Evolutionary conservation across 345 rosid genomes (phyloP).

Genomic region (Murraya koenigii): DNA sequence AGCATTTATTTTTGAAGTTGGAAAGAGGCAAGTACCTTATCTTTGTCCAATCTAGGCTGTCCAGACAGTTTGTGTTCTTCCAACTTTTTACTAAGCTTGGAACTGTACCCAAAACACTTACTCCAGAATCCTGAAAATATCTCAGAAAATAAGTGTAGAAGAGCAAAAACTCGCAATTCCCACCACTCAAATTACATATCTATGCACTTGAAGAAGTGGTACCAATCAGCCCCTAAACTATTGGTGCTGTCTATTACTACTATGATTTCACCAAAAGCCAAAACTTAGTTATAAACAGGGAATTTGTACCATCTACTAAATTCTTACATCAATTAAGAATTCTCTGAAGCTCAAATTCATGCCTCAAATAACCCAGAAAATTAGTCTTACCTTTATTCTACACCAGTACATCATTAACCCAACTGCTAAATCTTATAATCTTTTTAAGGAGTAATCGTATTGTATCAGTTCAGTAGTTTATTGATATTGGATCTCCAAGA

Average conservation of each 20-base stretch:
- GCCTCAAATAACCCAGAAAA: not conserved
- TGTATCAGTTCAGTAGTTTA: not conserved
- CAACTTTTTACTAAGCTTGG: slow-evolving; percentile 88
- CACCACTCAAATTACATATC: not conserved
- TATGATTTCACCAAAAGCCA: not conserved
- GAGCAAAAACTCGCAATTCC: not conserved
- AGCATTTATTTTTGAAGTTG: slow-evolving; percentile 3
- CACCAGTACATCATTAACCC: not conserved
- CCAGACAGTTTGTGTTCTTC: slow-evolving; percentile 67
- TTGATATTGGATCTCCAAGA: not conserved
- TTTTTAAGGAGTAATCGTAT: no score
- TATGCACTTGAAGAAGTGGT: not conserved
- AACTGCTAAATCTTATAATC: no score
- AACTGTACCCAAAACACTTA: slow-evolving; percentile 78
- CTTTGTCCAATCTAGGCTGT: slow-evolving; percentile 70
- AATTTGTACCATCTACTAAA: not conserved
- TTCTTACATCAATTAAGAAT: not conserved
- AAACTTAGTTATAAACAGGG: not conserved
- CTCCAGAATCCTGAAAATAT: slow-evolving; percentile 71
- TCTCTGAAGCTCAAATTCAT: not conserved
- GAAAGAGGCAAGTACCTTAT: slow-evolving; percentile 41
- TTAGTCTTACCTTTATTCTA: not conserved
- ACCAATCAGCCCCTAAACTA: not conserved
- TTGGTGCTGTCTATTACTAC: not conserved
- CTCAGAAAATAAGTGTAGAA: slow-evolving; percentile 4